Evolutionary conservation across 495 filamentous ascomycete species (phyloP).

Genomic region (Hypoxylon perforatum): DNA sequence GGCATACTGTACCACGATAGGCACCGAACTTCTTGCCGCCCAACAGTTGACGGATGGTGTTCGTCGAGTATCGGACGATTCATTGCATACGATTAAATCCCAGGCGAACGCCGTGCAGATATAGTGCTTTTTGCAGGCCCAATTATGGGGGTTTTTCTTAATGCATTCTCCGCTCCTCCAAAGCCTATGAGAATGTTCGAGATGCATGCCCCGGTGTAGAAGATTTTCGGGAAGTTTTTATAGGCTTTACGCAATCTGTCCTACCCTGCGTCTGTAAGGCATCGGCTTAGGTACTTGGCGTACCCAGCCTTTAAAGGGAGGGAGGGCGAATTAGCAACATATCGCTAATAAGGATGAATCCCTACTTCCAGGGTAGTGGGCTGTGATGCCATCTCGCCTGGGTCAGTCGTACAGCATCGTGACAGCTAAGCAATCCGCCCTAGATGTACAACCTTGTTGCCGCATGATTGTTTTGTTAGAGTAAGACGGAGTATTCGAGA

Average conservation of each 20-base stretch:
- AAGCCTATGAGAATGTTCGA: not conserved
- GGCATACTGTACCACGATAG: slow-evolving; percentile 1
- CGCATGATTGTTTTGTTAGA: not conserved
- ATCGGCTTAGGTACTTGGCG: too few relatives aligned
- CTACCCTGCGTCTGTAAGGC: too few relatives aligned
- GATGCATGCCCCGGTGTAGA: not conserved
- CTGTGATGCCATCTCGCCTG: not conserved
- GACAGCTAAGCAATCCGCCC: slow-evolving; percentile 17
- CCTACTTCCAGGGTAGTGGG: too few relatives aligned
- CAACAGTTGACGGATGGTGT: slow-evolving; percentile 6
- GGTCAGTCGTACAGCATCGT: not conserved
- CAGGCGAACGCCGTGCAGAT: slow-evolving; percentile 2
- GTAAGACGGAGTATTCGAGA: slow-evolving; percentile 18
- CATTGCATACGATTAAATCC: not conserved
- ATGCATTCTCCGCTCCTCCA: slow-evolving; percentile 6
- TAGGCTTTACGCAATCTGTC: not conserved
- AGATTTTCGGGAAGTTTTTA: not conserved
- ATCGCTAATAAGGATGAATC: too few relatives aligned
- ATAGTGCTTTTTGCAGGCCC: slow-evolving; percentile 4
- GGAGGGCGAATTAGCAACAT: too few relatives aligned
- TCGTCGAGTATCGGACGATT: slow-evolving; percentile 22
- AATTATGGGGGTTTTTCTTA: slow-evolving; percentile 6
- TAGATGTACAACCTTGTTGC: not conserved
- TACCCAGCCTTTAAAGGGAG: too few relatives aligned
- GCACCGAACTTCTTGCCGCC: slow-evolving; percentile 3